These are phyloP conservation scores for Ligustrum vulgare DNA, from an alignment of 257 asterid genomes.

Conservation along the genomic window DNA sequence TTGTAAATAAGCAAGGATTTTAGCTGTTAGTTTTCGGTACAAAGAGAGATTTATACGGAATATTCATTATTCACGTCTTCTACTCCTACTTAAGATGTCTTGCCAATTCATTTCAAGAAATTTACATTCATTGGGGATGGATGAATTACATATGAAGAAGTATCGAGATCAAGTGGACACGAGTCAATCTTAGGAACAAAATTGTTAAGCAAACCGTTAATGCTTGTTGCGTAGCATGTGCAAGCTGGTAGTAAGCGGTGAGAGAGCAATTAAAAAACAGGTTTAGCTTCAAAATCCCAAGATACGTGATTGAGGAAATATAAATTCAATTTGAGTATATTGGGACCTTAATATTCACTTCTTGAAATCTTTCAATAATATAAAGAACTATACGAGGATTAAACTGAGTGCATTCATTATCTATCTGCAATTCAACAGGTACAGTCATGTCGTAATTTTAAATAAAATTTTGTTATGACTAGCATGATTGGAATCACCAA, in stretches of 20 bases:
- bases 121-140: background rate
- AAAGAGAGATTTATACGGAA: background rate
- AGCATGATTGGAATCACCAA: slow-evolving; percentile 1
- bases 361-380: background rate
- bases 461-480: background rate
- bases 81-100: background rate
- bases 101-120: background rate
- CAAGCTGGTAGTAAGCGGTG: background rate
- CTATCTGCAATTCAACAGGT: background rate
- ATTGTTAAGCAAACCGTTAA: background rate
- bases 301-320: background rate
- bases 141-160: background rate
- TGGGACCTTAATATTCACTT: background rate
- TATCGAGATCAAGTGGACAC: background rate
- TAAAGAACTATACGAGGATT: background rate
- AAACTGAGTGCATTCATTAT: background rate
- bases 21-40: background rate
- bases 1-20: background rate
- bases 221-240: background rate
- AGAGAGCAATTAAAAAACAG: too few species aligned
- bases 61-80: background rate
- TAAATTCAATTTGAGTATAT: background rate
- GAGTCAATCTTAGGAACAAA: background rate
- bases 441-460: background rate
- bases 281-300: background rate